Evolutionary conservation across 1,284 basidiomycete genomes (phyloP).

Genomic region (Mycosarcoma maydis): DNA sequence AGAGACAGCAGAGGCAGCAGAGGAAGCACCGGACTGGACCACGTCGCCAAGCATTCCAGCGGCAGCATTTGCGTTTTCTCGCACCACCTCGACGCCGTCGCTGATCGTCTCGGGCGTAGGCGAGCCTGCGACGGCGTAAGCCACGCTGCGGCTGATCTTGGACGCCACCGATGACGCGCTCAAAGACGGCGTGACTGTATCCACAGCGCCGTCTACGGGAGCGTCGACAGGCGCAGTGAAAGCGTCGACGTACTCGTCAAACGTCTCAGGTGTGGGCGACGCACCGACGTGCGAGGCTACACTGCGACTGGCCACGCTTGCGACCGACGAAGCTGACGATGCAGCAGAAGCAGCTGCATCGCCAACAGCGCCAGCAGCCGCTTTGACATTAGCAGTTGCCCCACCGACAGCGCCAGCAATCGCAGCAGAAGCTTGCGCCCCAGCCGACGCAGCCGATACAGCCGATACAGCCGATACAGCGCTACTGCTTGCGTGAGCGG

Average conservation of each 20-base stretch:
- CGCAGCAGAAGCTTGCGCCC: slow-evolving; percentile 10
- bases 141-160: slow-evolving; percentile 10
- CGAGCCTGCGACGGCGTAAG: slow-evolving; percentile 29
- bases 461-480: slow-evolving; percentile 24
- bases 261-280: slow-evolving; percentile 30
- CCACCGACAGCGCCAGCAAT: slow-evolving; percentile 10
- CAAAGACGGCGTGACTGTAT: background rate
- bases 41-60: background rate
- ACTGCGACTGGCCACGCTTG: slow-evolving; percentile 11
- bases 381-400: slow-evolving; percentile 13
- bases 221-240: slow-evolving; percentile 5
- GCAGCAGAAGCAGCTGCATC: slow-evolving; percentile 17
- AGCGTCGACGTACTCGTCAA: slow-evolving; percentile 26
- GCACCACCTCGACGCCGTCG: slow-evolving; percentile 25
- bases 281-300: slow-evolving; percentile 33
- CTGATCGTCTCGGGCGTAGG: slow-evolving; percentile 28
- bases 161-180: background rate
- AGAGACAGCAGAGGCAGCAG: slow-evolving; percentile 4
- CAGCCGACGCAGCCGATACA: slow-evolving; percentile 8
- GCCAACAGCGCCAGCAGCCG: slow-evolving; percentile 12
- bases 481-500: slow-evolving; percentile 24
- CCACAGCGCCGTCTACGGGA: background rate
- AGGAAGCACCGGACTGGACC: background rate
- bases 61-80: slow-evolving; percentile 4
- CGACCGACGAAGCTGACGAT: slow-evolving; percentile 17